Evolutionary conservation across 1,284 basidiomycete species (phyloP), one percentile per base, ranked within the genome.

Genomic region (Bondarzewia mesenterica): DNA sequence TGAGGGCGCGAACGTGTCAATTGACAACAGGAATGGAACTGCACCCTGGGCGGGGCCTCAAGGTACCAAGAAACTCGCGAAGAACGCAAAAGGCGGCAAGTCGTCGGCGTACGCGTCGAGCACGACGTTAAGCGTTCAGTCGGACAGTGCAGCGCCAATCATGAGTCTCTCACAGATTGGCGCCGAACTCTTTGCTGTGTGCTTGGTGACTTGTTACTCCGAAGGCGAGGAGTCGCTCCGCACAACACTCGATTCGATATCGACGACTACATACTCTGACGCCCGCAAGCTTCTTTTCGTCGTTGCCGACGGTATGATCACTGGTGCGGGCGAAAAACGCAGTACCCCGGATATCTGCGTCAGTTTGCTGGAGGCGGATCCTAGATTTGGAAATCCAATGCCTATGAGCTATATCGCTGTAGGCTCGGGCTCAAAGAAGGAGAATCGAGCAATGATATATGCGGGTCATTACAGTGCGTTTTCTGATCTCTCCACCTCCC

Each of bases 291-390:
- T 99, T 18, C 68, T 99, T 37, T 96, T 97, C 63, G 75, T 99
- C 49, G 86, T 99, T 7, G 95, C 94, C 32, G 96, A 99, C 65
- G 96, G 96, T 5, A 98, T 99, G 92, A 93, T 99, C 56, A 99
- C 95, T 0, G 96, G 96, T 44, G 85, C 85, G 3, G 96, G 96
- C 46, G 95, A 99, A 72, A 90, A 93, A 65, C 76, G 76, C 60
- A 93, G 89, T 56, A 99, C 95, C 4, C 96, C 96, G 8, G 96
- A 99, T 67, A 93, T 93, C 46, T 98, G 95, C 62, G 94, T 99
- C 35, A 77, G 84, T 46, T 67, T 99, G 53, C 68, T 99, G 50
- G 93, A 97, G 57, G 89, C 92, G 3, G 96, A 99, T 65, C 85
- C 90, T 18, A 78, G 95, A 5, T 99, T 99, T 61, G 94, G 95